Base-by-base conservation (phyloP, 1,284 basidiomycete genomes). In the Fomitopsis pinicola region DNA sequence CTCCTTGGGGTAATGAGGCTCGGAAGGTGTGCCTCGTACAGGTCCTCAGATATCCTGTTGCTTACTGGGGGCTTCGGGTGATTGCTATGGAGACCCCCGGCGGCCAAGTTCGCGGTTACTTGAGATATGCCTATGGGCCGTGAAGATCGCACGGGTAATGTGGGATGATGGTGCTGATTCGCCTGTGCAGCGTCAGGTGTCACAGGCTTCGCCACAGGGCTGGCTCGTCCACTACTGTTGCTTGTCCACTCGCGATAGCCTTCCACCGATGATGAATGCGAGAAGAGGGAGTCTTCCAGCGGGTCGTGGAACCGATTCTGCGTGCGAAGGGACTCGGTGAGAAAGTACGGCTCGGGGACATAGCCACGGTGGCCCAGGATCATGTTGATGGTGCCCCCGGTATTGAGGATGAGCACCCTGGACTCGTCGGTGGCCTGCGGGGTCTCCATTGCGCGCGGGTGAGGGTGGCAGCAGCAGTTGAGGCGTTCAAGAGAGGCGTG, bases 341-440 rank as follows among this genome's bases (percentile, higher is more conserved):
- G 78, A 73, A 95, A 95, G 66, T 88, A 88, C 0, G 94, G 92
- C 70, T 95, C 94, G 12, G 94, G 92, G 14, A 91, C 89, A 72
- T 95, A 95, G 56, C 94, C 92, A 64, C 87, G 82, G 36, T 86
- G 78, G 42, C 89, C 86, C 42, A 90, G 81, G 45, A 94, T 86
- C 92, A 94, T 94, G 12, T 92, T 92, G 66, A 95, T 91, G 0
- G 92, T 95, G 35, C 92, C 93, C 56, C 94, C 93, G 59, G 83
- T 84, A 76, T 94, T 94, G 53, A 96, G 87, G 63, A 94, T 81
- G 54, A 95, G 86, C 5, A 96, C 92, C 58, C 84, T 81, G 30
- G 91, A 85, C 71, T 94, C 92, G 67, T 89, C 84, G 38, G 82
- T 78, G 36, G 82, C 72, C 59, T 77, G 80, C 45, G 77, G 72